Percentiles rank a stretch among this genome's conserved stretches.
phyloP scores from a whole-genome alignment of 2,329 filamentous ascomycete species.

The Penicillium sclerotiorum region DNA sequence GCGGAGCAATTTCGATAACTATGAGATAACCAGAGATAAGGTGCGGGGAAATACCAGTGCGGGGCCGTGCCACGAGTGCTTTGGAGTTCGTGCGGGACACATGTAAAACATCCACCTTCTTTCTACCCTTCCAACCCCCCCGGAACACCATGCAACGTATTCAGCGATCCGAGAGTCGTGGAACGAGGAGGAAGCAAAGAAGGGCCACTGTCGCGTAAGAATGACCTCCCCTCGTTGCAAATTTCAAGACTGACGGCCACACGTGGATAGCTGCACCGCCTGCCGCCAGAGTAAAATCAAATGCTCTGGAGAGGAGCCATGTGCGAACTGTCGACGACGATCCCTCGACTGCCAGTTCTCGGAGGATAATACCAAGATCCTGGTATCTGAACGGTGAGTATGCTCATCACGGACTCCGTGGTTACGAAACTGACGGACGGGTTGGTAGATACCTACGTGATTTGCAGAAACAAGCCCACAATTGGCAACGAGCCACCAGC shows the following conservation, averaged over 20 bases:
- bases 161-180: too few relatives aligned
- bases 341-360: constrained; percentile 8
- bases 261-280: constrained; percentile 21
- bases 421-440: neutral
- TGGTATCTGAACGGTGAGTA: constrained; percentile 8
- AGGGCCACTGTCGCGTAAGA: constrained; percentile 9
- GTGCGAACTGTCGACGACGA: constrained; percentile 29
- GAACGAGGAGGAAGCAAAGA: constrained; percentile 4
- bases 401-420: too few relatives aligned
- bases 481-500: constrained; percentile 3
- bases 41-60: too few relatives aligned
- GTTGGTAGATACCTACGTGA: constrained; percentile 8
- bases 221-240: neutral
- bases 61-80: too few relatives aligned
- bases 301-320: constrained; percentile 45
- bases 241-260: neutral
- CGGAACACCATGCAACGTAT: too few relatives aligned
- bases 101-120: too few relatives aligned
- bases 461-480: constrained; percentile 4
- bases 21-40: too few relatives aligned
- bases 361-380: constrained; percentile 6
- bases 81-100: too few relatives aligned
- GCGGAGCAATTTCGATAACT: too few relatives aligned
- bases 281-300: constrained; percentile 49
- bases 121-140: too few relatives aligned